Conservation (phyloP, 2,329 filamentous ascomycete species). For the Stachybotrys echinatus region DNA sequence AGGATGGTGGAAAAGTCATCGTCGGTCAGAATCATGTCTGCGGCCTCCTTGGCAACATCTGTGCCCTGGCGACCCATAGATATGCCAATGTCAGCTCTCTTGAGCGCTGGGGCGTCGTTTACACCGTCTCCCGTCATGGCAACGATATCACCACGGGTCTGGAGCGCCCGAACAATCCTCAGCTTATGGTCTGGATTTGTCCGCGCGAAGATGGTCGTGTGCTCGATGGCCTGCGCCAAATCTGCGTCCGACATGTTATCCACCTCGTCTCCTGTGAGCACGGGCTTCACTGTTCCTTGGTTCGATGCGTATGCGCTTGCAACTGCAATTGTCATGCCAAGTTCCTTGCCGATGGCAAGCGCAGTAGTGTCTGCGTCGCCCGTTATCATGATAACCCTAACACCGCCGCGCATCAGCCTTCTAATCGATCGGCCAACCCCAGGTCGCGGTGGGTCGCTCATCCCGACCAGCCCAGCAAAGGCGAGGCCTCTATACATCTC, state of each 20-base stretch:
- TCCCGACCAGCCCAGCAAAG: conserved; percentile 90
- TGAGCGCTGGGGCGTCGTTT: conserved; percentile 93
- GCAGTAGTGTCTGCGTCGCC: conserved; percentile 95
- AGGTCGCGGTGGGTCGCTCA: conserved; percentile 92
- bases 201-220: conserved; percentile 90
- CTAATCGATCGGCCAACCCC: conserved; percentile 87
- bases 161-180: conserved; percentile 89
- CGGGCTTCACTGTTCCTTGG: conserved; percentile 60
- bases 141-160: conserved; percentile 90
- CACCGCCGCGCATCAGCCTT: conserved; percentile 85
- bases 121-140: conserved; percentile 99
- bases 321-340: conserved; percentile 80
- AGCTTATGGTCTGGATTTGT: conserved; percentile 97
- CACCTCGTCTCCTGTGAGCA: conserved; percentile 86
- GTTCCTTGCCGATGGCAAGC: conserved; percentile 84
- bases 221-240: conserved; percentile 76
- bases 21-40: conserved; percentile 89
- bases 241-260: conserved; percentile 85
- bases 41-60: conserved; percentile 92
- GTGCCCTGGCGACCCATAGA: conserved; percentile 94
- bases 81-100: conserved; percentile 96
- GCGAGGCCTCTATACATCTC: conserved; percentile 77
- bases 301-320: conserved; percentile 46
- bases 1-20: conserved; percentile 91
- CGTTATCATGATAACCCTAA: conserved; percentile 98